Conservation (phyloP, 768 basidiomycete genomes). For the Aureoboletus auriporus region DNA sequence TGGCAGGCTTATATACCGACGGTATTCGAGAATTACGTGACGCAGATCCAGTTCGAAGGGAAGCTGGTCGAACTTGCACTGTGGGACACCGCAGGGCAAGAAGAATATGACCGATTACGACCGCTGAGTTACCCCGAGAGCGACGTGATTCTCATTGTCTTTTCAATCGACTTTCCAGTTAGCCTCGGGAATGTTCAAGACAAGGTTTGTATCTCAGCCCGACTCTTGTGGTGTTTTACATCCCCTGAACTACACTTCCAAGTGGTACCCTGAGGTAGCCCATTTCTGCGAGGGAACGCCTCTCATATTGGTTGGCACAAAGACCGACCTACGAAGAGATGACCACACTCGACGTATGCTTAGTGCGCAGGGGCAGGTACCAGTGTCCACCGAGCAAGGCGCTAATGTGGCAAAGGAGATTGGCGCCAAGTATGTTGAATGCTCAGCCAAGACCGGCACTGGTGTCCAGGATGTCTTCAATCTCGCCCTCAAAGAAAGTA, state of each 20-base stretch:
- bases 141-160: slow-evolving; percentile 90
- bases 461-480: slow-evolving; percentile 93
- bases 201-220: slow-evolving; percentile 50
- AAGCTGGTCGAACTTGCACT: slow-evolving; percentile 93
- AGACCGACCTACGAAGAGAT: slow-evolving; percentile 87
- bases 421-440: slow-evolving; percentile 90
- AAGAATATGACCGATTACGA: slow-evolving; percentile 90
- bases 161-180: slow-evolving; percentile 89
- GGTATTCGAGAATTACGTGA: slow-evolving; percentile 93
- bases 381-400: slow-evolving; percentile 83
- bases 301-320: slow-evolving; percentile 88
- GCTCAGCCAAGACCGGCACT: slow-evolving; percentile 86
- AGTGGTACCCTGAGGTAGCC: slow-evolving; percentile 93
- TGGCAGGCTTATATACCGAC: slow-evolving; percentile 85
- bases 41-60: slow-evolving; percentile 79
- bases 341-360: slow-evolving; percentile 85
- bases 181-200: slow-evolving; percentile 89
- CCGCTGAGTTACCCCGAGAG: slow-evolving; percentile 86
- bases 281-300: slow-evolving; percentile 91
- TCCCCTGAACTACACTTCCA: slow-evolving; percentile 11
- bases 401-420: slow-evolving; percentile 86
- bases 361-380: slow-evolving; percentile 79
- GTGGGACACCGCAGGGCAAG: slow-evolving; percentile 97
- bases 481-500: slow-evolving; percentile 83
- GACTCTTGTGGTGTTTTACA: not conserved